These are phyloP conservation scores for Coemansia sp. DNA, from an alignment of 192 early-diverging fungal genomes.

Conservation along the genomic window DNA sequence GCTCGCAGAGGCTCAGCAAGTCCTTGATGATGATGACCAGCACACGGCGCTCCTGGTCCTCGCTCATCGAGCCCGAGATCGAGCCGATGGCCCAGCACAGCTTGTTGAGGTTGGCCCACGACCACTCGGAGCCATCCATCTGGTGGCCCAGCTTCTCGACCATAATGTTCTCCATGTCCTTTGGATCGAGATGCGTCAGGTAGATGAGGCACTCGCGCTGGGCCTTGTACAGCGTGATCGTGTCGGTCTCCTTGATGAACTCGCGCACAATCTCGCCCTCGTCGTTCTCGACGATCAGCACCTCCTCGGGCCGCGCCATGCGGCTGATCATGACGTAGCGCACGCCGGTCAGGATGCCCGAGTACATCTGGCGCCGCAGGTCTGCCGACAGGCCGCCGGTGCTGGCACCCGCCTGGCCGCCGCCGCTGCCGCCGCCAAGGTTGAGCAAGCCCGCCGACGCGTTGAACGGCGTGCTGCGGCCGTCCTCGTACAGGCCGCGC, in stretches of 20 bases:
- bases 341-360: conserved; percentile 76
- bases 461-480: conserved; percentile 44
- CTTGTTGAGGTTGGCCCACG: conserved; percentile 96
- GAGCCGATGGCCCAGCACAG: conserved; percentile 99
- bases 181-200: conserved; percentile 92
- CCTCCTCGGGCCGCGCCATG: conserved; percentile 99
- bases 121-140: conserved; percentile 97
- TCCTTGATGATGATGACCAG: conserved; percentile 99
- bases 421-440: conserved; percentile 38
- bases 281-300: conserved; percentile 97
- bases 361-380: conserved; percentile 78
- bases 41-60: conserved; percentile 96
- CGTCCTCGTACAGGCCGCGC: conserved; percentile 85
- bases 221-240: conserved; percentile 96
- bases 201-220: conserved; percentile 97
- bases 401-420: conserved; percentile 25
- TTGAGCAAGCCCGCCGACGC: conserved; percentile 24
- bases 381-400: conserved; percentile 23
- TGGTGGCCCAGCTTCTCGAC: conserved; percentile 86
- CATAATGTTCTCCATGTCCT: conserved; percentile 96
- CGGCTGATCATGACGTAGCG: conserved; percentile 97
- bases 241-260: conserved; percentile 95
- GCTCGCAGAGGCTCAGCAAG: conserved; percentile 88
- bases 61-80: conserved; percentile 93
- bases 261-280: conserved; percentile 99